Evolutionary conservation across 345 rosid genomes (phyloP), one percentile per base, ranked within the genome.

Genomic region (Salix caprea): DNA sequence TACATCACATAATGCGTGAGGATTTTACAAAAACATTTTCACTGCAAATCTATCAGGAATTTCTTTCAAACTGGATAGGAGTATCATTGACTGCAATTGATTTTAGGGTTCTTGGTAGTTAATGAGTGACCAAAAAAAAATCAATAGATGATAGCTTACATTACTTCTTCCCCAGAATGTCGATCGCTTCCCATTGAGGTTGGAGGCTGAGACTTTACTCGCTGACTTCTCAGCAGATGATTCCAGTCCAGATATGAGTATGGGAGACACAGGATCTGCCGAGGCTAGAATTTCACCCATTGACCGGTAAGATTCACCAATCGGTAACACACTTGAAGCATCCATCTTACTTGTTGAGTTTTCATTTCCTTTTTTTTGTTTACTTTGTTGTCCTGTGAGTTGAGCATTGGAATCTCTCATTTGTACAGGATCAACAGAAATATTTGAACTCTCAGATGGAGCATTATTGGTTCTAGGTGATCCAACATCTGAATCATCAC

Each of bases 91-190:
- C 18, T 40, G 72, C 66, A 68, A 69, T 56, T 58, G 19, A 79
- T 64, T 5, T 19, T 24, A 52, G 21, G 66, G 12, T 62, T 79
- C 36, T 67, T 19, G 6, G 3, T 23, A 71, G 26, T 42, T 72
- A 4, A 46, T 37, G 24, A 14, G 11, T 61, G 77, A 5, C 18
- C n/a, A 30, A 69, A 1, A 67, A 67, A 37, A 19, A 44, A 78
- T 75, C 40, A 77, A 79, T 18, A 71, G 78, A 64, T 58, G 64
- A 74, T 62, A 61, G 87, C 98, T 85, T 83, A 96, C 99, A 83
- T 80, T 83, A 82, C 89, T 93, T 87, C 98, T 91, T 81, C 97
- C 93, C 99, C 99, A 93, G 79, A 96, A 91, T 62, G 93, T 79
- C 80, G 96, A 76, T 39, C 93, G 86, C 87, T 90, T 93, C 32